phyloP scores from a whole-genome alignment of 2,329 filamentous ascomycete species.

The Allantophomopsis cytisporea region DNA sequence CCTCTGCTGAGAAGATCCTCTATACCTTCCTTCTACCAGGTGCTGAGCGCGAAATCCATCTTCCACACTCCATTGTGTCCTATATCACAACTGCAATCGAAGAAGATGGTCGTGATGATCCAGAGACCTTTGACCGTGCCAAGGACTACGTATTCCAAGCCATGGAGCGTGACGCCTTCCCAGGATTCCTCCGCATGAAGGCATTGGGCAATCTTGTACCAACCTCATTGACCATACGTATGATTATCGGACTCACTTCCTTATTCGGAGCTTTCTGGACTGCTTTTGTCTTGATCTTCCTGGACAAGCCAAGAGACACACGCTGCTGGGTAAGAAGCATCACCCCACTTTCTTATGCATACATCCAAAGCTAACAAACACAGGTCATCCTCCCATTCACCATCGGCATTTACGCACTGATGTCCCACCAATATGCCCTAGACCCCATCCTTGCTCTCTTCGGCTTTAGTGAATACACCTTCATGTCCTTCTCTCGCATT shows the following conservation, averaged over 20 bases:
- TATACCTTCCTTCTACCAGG: slow-evolving; percentile 92
- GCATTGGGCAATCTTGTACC: slow-evolving; percentile 92
- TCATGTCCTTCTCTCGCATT: slow-evolving; percentile 80
- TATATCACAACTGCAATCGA: slow-evolving; percentile 83
- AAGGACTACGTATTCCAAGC: slow-evolving; percentile 99
- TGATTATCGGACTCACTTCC: slow-evolving; percentile 72
- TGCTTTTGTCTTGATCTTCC: slow-evolving; percentile 84
- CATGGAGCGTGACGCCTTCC: slow-evolving; percentile 99
- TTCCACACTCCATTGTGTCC: slow-evolving; percentile 75
- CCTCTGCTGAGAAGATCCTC: slow-evolving; percentile 95
- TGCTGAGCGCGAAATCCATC: slow-evolving; percentile 90
- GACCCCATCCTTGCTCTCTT: slow-evolving; percentile 80
- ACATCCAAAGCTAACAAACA: background rate
- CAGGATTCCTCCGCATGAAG: slow-evolving; percentile 88
- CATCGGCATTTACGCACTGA: slow-evolving; percentile 75
- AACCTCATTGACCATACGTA: slow-evolving; percentile 70
- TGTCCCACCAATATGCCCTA: slow-evolving; percentile 89
- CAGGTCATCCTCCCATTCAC: slow-evolving; percentile 81
- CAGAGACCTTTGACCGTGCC: slow-evolving; percentile 90
- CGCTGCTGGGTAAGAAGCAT: slow-evolving; percentile 64
- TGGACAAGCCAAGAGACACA: slow-evolving; percentile 59
- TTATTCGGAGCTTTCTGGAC: slow-evolving; percentile 94
- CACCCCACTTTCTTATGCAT: slow-evolving; percentile 7
- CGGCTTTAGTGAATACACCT: slow-evolving; percentile 93
- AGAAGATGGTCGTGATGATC: slow-evolving; percentile 82